Conservation (phyloP, 495 filamentous ascomycete genomes). For the Penicillium bovifimosum region DNA sequence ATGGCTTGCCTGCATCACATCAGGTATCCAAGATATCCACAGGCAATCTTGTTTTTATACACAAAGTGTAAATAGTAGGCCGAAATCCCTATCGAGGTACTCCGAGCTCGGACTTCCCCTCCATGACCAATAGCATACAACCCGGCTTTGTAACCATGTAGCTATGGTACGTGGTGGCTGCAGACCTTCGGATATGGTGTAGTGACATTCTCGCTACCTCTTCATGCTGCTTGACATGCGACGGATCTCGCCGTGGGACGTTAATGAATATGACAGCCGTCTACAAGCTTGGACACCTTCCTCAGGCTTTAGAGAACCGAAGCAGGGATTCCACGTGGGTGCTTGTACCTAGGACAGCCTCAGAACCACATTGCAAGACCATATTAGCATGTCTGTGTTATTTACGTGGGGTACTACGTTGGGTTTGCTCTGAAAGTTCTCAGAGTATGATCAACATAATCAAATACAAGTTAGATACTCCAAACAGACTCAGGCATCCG, state of each 20-base stretch:
- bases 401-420: not conserved
- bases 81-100: not conserved
- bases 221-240: too few species aligned
- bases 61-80: not conserved
- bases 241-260: too few species aligned
- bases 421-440: not conserved
- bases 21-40: not conserved
- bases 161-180: not conserved
- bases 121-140: not conserved
- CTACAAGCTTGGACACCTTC: too few species aligned
- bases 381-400: not conserved
- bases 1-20: not conserved
- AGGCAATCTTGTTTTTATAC: not conserved
- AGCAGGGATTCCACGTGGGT: not conserved
- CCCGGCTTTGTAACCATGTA: not conserved
- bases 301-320: not conserved
- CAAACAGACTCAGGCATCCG: slow-evolving; percentile 1
- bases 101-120: not conserved
- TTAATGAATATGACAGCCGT: too few species aligned
- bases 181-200: not conserved
- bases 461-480: slow-evolving; percentile 1
- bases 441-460: slow-evolving; percentile 6
- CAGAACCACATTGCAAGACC: not conserved
- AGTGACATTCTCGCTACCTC: not conserved
- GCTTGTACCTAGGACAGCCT: not conserved